A percentile compares a stretch with the other conserved stretches of the same genome.
Evolutionary conservation across 768 basidiomycete genomes (phyloP).

Genomic region (Russula compacta): DNA sequence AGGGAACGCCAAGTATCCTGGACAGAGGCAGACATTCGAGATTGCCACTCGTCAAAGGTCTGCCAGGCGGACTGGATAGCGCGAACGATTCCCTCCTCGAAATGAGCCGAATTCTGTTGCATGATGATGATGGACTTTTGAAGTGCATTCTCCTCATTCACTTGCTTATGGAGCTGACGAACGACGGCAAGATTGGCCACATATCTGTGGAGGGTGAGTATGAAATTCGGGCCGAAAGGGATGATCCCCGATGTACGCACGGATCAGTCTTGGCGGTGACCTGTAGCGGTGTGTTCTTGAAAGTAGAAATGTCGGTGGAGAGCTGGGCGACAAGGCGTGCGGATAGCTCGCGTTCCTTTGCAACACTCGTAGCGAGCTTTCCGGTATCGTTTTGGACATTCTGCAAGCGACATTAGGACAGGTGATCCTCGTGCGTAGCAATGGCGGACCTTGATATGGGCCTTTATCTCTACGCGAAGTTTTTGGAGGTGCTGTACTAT

Average conservation of each 20-base stretch:
- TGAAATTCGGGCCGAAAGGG: neutral
- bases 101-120: slow-evolving; percentile 95
- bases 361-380: slow-evolving; percentile 82
- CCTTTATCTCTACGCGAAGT: slow-evolving; percentile 90
- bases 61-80: slow-evolving; percentile 95
- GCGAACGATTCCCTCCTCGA: slow-evolving; percentile 93
- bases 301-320: slow-evolving; percentile 74
- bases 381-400: slow-evolving; percentile 95
- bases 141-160: slow-evolving; percentile 94
- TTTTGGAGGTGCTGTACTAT: slow-evolving; percentile 98
- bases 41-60: slow-evolving; percentile 91
- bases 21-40: slow-evolving; percentile 64
- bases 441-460: slow-evolving; percentile 76
- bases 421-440: neutral
- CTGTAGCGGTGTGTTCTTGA: slow-evolving; percentile 91
- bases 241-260: slow-evolving; percentile 39
- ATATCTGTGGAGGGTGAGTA: slow-evolving; percentile 33
- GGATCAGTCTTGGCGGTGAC: slow-evolving; percentile 78
- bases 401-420: slow-evolving; percentile 29
- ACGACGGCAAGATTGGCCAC: slow-evolving; percentile 63
- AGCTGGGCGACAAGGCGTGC: slow-evolving; percentile 81
- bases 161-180: slow-evolving; percentile 82
- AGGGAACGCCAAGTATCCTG: slow-evolving; percentile 70
- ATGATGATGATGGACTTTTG: slow-evolving; percentile 98
- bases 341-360: slow-evolving; percentile 87